Conservation (phyloP, 805 yeast genomes). For the Ogataea siamensis region DNA sequence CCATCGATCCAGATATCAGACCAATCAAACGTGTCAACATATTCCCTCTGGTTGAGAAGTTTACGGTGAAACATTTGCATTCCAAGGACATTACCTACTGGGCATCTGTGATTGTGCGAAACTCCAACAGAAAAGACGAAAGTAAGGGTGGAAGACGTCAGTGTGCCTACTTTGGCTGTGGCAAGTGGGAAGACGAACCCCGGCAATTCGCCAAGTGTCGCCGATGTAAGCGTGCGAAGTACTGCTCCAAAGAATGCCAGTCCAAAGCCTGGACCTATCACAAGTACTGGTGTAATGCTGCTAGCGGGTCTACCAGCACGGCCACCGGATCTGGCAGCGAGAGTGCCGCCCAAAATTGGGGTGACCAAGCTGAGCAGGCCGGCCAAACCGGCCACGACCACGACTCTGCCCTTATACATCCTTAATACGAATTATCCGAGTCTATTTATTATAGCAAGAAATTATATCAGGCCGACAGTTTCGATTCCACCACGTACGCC, state of each 20-base stretch:
- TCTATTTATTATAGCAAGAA: slow-evolving; percentile 3
- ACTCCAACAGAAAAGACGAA: slow-evolving; percentile 91
- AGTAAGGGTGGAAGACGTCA: slow-evolving; percentile 85
- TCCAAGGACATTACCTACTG: slow-evolving; percentile 86
- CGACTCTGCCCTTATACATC: slow-evolving; percentile 1
- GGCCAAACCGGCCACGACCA: slow-evolving; percentile 6
- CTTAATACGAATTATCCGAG: not conserved
- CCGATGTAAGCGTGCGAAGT: slow-evolving; percentile 90
- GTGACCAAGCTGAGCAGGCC: slow-evolving; percentile 6
- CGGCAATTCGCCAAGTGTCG: slow-evolving; percentile 94
- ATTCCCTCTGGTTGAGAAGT: slow-evolving; percentile 89
- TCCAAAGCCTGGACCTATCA: slow-evolving; percentile 89
- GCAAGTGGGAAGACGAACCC: slow-evolving; percentile 89
- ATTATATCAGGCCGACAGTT: slow-evolving; percentile 16
- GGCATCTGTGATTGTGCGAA: slow-evolving; percentile 98
- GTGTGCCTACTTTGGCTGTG: slow-evolving; percentile 91
- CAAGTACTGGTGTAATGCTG: slow-evolving; percentile 82
- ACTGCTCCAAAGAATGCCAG: slow-evolving; percentile 91
- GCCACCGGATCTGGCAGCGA: slow-evolving; percentile 13
- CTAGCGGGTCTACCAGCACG: slow-evolving; percentile 16
- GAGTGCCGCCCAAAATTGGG: slow-evolving; percentile 1
- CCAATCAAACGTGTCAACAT: slow-evolving; percentile 59
- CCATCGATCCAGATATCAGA: slow-evolving; percentile 31
- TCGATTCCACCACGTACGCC: slow-evolving; percentile 41
- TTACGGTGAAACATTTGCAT: slow-evolving; percentile 63